phyloP scores from a whole-genome alignment of 805 yeast genomes.

The Starmerella vaccinii region DNA sequence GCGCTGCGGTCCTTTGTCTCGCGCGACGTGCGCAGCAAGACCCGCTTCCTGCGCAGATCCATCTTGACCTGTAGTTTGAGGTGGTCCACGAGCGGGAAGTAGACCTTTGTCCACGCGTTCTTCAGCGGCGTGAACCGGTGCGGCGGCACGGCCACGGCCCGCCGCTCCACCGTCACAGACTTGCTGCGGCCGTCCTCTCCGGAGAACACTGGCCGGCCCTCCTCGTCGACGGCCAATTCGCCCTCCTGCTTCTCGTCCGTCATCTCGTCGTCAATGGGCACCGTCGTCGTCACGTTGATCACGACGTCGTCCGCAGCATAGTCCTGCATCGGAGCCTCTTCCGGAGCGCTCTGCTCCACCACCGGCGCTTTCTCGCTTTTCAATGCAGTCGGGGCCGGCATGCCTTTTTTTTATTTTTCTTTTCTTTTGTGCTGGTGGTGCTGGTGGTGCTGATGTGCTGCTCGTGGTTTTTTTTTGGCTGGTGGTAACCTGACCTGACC shows the following conservation, averaged over 20 bases:
- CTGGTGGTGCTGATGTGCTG: too few species aligned
- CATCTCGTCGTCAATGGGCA: slow-evolving; percentile 22
- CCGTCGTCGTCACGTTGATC: slow-evolving; percentile 37
- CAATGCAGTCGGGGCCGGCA: slow-evolving; percentile 34
- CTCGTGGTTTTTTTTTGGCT: too few species aligned
- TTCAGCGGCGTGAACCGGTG: slow-evolving; percentile 94
- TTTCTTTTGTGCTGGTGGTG: neutral
- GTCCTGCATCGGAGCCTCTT: slow-evolving; percentile 13
- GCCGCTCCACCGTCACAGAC: slow-evolving; percentile 68
- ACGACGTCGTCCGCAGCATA: slow-evolving; percentile 36
- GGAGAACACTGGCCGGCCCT: slow-evolving; percentile 77
- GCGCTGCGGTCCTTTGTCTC: slow-evolving; percentile 87
- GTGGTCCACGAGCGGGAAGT: slow-evolving; percentile 92
- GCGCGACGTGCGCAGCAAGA: slow-evolving; percentile 74
- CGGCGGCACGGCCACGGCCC: slow-evolving; percentile 92
- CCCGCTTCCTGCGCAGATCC: slow-evolving; percentile 72
- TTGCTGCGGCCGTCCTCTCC: slow-evolving; percentile 56
- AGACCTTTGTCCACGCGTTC: slow-evolving; percentile 82
- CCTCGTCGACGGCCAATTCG: slow-evolving; percentile 57
- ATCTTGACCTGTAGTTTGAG: slow-evolving; percentile 90
- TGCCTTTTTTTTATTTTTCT: slow-evolving; percentile 6
- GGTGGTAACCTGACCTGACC: too few species aligned
- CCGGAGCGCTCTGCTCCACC: slow-evolving; percentile 18
- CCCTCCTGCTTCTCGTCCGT: slow-evolving; percentile 23
- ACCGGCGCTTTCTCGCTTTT: slow-evolving; percentile 27